A percentile compares a stretch with the other conserved stretches of the same genome.
phyloP scores from a whole-genome alignment of 148 eudicot genomes.

The Vaccinium macrocarpon region DNA sequence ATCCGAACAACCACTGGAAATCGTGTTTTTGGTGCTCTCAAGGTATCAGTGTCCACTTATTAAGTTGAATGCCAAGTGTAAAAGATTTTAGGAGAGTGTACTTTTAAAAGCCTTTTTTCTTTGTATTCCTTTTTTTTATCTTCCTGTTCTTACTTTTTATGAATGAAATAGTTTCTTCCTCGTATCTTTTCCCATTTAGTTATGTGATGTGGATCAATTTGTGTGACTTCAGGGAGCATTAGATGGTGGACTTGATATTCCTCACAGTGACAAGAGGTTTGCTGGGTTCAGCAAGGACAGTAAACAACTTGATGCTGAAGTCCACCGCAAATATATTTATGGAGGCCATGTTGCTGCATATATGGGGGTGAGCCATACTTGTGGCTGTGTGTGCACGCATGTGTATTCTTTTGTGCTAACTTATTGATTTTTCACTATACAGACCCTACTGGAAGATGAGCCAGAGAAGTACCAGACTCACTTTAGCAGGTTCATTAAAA shows the following conservation, averaged over 20 bases:
- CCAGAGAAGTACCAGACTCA: slow-evolving; percentile 72
- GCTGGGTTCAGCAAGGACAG: slow-evolving; percentile 67
- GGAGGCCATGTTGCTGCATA: slow-evolving; percentile 79
- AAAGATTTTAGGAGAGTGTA: neutral
- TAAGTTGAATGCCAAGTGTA: neutral
- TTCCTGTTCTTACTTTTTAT: neutral
- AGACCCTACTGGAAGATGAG: slow-evolving; percentile 65
- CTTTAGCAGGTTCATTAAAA: slow-evolving; percentile 49
- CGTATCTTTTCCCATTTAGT: neutral
- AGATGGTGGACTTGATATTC: slow-evolving; percentile 77
- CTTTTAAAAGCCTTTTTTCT: too few species aligned
- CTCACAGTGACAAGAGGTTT: slow-evolving; percentile 80
- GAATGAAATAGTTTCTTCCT: neutral
- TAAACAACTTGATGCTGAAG: slow-evolving; percentile 70
- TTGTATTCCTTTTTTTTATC: neutral
- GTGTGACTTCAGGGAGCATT: slow-evolving; percentile 52
- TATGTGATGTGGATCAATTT: neutral
- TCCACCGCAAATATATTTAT: slow-evolving; percentile 65
- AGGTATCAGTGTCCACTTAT: slow-evolving; percentile 39
- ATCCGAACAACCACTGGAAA: slow-evolving; percentile 72
- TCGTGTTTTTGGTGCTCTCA: slow-evolving; percentile 83
- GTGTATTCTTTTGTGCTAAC: neutral
- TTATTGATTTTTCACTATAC: neutral
- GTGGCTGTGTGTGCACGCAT: neutral
- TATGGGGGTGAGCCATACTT: slow-evolving; percentile 38